Conservation (phyloP, 2,329 filamentous ascomycete species). For the Talaromyces sp. region DNA sequence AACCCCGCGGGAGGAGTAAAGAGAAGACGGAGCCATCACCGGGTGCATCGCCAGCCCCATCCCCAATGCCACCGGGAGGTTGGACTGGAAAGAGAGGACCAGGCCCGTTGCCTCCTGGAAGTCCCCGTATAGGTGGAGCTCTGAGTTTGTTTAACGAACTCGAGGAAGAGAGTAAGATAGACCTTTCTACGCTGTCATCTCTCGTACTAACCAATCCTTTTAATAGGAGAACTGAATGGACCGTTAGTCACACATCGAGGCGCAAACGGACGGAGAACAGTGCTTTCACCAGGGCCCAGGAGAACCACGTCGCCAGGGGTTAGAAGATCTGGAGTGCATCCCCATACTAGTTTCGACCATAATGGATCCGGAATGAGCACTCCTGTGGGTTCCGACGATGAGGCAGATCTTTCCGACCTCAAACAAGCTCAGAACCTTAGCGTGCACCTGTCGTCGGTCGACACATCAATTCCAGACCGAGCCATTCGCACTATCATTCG, state of each 20-base stretch:
- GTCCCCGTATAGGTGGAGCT: constrained; percentile 35
- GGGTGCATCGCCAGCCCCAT: constrained; percentile 6
- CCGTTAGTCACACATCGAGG: constrained; percentile 11
- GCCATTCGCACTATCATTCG: constrained; percentile 86
- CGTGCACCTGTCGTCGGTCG: constrained; percentile 72
- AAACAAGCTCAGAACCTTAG: constrained; percentile 80
- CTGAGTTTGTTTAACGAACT: constrained; percentile 66
- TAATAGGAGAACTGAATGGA: constrained; percentile 7
- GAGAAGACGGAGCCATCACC: constrained; percentile 16
- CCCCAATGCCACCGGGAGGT: constrained; percentile 26
- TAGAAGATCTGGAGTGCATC: constrained; percentile 60
- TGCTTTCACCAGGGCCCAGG: constrained; percentile 39
- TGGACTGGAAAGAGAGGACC: constrained; percentile 26
- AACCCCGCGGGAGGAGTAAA: constrained; percentile 25
- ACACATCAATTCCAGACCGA: constrained; percentile 68
- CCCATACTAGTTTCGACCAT: constrained; percentile 77
- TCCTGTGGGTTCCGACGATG: constrained; percentile 76
- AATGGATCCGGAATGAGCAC: constrained; percentile 54
- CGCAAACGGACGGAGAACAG: constrained; percentile 50
- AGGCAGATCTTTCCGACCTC: constrained; percentile 78
- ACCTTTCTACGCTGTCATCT: neutral
- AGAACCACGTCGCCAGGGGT: neutral
- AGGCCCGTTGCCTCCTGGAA: constrained; percentile 8
- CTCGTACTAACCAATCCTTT: neutral
- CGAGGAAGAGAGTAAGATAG: constrained; percentile 68